Base-by-base conservation (phyloP, 768 basidiomycete genomes). In the Amanita thiersii region DNA sequence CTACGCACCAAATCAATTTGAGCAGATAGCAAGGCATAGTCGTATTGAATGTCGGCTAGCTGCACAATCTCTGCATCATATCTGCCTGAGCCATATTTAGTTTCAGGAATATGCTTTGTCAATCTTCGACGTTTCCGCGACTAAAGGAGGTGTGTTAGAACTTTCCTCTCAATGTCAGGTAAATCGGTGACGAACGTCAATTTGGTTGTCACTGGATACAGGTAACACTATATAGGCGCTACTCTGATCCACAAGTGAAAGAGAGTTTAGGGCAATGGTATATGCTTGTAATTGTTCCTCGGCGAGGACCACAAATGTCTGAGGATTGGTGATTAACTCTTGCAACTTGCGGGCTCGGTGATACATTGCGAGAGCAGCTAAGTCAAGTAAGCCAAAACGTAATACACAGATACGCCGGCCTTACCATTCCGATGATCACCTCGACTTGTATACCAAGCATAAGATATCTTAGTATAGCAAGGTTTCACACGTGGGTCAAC, bases 321-420 rank as follows among this genome's bases (percentile, higher is more conserved):
- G 49, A 19, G 61, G 47, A 52, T 70, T 68, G 19, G 51, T 53
- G 39, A 68, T 70, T 14, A 85, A 54, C 24, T 74, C 75, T 38
- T 75, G 78, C 6, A 98, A 63, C 54, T 90, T 86, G 48, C 81
- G 70, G 15, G 86, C 90, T 40, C 90, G 81, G 52, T 88, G 86
- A 59, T 93, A 97, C 93, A 98, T 96, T 7, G 81, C 81, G 39
- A 84, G 71, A 11, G 88, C 87, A 42, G 93, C 94, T 97, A 55
- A 42, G 20, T 24, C 50, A 37, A 47, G 43, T 37, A 28, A 39
- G 28, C 37, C 30, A 11, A 31, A 24, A 47, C 43, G 40, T 38
- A 43, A 26, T 43, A 45, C 18, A 40, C 40, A 30, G 24, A 29
- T 21, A 32, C 45, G 47, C 12, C 10, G 15, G 24, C 69, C 78